phyloP scores from a whole-genome alignment of 331 rosid species.

The Erythrophleum ivorense region DNA sequence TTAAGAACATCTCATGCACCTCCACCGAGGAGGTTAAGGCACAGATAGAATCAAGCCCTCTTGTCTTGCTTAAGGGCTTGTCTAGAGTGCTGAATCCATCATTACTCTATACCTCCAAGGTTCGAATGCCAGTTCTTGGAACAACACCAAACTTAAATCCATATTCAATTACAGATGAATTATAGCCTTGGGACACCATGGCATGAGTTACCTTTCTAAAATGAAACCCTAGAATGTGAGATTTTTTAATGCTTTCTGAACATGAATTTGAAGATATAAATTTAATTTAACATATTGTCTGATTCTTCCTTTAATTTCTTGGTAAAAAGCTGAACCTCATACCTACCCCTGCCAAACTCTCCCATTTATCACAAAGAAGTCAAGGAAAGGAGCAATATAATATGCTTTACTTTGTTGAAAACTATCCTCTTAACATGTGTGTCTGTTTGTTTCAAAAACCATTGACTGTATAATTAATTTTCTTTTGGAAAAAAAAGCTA shows the following conservation, averaged over 20 bases:
- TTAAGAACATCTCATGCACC: no score
- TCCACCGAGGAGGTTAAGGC: no score
- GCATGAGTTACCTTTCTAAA: neutral
- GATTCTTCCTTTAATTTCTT: neutral
- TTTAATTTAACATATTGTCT: neutral
- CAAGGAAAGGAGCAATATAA: neutral
- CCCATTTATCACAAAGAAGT: neutral
- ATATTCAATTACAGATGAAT: neutral
- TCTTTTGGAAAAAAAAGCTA: neutral
- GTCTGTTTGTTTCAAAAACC: constrained; percentile 1
- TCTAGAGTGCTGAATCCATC: no score
- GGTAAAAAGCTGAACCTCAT: neutral
- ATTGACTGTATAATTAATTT: neutral
- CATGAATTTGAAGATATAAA: neutral
- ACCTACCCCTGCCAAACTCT: neutral
- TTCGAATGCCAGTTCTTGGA: no score
- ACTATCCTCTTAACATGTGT: neutral
- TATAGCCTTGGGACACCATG: neutral
- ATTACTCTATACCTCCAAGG: no score
- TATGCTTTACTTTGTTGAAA: neutral
- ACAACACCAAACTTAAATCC: neutral
- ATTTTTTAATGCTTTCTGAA: neutral
- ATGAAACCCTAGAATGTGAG: neutral
- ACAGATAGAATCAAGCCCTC: no score
- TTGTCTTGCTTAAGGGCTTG: no score